phyloP scores from a whole-genome alignment of 1,139 yeast species.

The Pichia sp. region DNA sequence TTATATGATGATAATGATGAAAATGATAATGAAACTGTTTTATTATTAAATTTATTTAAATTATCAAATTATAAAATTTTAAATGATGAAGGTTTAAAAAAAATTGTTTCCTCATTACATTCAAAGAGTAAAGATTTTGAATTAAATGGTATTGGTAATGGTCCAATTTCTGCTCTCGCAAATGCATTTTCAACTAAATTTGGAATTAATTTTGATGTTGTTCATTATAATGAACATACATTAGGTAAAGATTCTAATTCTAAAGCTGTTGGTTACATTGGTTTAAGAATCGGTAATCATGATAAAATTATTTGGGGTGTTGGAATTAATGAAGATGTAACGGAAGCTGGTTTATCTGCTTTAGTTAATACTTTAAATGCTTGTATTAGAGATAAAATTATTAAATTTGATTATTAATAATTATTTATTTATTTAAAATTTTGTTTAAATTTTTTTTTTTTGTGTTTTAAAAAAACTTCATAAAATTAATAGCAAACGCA shows the following conservation, averaged over 20 bases:
- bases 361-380: conserved; percentile 66
- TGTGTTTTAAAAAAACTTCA: too few species aligned
- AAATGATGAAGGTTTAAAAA: conserved; percentile 33
- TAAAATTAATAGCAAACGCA: too few species aligned
- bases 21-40: conserved; percentile 15
- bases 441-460: too few species aligned
- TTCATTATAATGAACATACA: conserved; percentile 86
- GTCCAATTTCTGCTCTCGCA: conserved; percentile 88
- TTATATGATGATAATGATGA: conserved; percentile 38
- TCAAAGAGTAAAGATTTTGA: conserved; percentile 28
- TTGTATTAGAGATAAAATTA: conserved; percentile 19
- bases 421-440: not conserved
- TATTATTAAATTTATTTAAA: conserved; percentile 30
- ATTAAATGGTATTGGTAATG: conserved; percentile 78
- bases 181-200: conserved; percentile 65
- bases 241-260: conserved; percentile 81
- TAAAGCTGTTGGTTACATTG: conserved; percentile 84
- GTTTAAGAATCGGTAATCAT: conserved; percentile 26
- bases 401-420: not conserved
- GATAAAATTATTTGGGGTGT: conserved; percentile 69
- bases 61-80: conserved; percentile 43
- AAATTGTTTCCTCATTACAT: conserved; percentile 43
- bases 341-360: conserved; percentile 82
- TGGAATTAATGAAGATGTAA: conserved; percentile 88
- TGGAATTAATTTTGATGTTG: conserved; percentile 57